Evolutionary conservation across 495 filamentous ascomycete genomes (phyloP).

Genomic region (Talaromyces trachyspermus): DNA sequence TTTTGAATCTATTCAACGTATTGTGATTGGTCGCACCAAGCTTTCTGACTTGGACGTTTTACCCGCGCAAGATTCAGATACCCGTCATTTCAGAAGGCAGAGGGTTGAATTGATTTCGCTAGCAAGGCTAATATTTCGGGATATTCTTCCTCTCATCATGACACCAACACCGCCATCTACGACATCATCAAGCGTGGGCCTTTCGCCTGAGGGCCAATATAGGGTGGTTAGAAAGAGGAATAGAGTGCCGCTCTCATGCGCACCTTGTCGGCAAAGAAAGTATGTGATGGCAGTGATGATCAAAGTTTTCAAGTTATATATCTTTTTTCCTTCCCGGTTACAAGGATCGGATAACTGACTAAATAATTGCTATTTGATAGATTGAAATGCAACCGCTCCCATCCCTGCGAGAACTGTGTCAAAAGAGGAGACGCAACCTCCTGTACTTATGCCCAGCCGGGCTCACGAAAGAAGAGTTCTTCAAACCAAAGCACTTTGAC

Average conservation of each 20-base stretch:
- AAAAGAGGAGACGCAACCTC: constrained; percentile 77
- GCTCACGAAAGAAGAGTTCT: constrained; percentile 66
- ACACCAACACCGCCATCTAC: constrained; percentile 88
- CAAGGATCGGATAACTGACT: constrained; percentile 5
- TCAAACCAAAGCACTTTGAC: constrained; percentile 48
- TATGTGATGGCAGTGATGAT: constrained; percentile 36
- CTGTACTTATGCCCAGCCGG: constrained; percentile 83
- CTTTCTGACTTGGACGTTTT: too few species aligned
- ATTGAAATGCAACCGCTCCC: constrained; percentile 86
- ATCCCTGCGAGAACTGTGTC: constrained; percentile 93
- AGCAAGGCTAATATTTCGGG: too few species aligned
- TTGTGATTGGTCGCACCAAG: too few species aligned
- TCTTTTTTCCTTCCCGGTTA: too few species aligned
- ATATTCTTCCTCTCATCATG: constrained; percentile 55
- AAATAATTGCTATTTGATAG: constrained; percentile 30
- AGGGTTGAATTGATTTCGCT: too few species aligned
- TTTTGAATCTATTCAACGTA: too few species aligned
- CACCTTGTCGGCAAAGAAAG: constrained; percentile 91
- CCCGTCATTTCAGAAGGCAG: too few species aligned
- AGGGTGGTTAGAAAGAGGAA: constrained; percentile 92
- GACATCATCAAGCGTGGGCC: constrained; percentile 67
- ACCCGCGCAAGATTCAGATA: too few species aligned
- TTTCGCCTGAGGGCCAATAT: constrained; percentile 82
- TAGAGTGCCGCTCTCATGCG: constrained; percentile 88
- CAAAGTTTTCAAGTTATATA: too few species aligned